phyloP scores from a whole-genome alignment of 352 stramenopile genomes.

The Pythium graminicola region DNA sequence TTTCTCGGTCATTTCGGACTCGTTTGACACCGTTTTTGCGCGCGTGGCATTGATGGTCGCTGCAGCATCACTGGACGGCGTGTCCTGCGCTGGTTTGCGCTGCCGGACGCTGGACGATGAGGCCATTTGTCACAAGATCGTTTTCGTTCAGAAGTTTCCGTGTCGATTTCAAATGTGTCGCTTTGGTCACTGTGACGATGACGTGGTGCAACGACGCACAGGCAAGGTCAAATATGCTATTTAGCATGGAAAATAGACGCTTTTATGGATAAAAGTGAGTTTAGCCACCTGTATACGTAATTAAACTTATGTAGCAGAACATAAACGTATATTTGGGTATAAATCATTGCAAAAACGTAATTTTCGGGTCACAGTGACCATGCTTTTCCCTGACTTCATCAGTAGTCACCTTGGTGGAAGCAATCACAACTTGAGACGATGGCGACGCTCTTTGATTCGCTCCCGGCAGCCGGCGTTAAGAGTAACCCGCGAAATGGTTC shows the following conservation, averaged over 20 bases:
- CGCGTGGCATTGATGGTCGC: neutral
- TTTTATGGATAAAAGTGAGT: neutral
- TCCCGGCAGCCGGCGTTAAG: constrained; percentile 54
- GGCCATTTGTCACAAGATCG: constrained; percentile 7
- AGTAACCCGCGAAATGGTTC: constrained; percentile 34
- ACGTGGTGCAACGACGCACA: constrained; percentile 7
- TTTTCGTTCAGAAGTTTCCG: neutral
- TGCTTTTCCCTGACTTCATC: too few relatives aligned
- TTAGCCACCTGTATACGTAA: too few relatives aligned
- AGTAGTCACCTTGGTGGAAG: too few relatives aligned
- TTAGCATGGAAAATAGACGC: neutral
- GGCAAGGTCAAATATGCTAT: neutral
- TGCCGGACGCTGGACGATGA: constrained; percentile 13
- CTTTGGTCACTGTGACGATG: neutral
- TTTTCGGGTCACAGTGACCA: too few relatives aligned
- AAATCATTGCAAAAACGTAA: too few relatives aligned
- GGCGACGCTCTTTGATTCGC: constrained; percentile 64
- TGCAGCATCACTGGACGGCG: neutral
- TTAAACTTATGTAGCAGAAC: too few relatives aligned
- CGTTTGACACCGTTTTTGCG: neutral
- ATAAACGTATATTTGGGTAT: too few relatives aligned
- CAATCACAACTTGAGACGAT: constrained; percentile 27
- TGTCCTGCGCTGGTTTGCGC: constrained; percentile 13
- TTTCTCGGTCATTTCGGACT: constrained; percentile 7
- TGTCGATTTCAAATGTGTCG: neutral